phyloP scores from a whole-genome alignment of 768 basidiomycete species.

The Paxillus involutus region DNA sequence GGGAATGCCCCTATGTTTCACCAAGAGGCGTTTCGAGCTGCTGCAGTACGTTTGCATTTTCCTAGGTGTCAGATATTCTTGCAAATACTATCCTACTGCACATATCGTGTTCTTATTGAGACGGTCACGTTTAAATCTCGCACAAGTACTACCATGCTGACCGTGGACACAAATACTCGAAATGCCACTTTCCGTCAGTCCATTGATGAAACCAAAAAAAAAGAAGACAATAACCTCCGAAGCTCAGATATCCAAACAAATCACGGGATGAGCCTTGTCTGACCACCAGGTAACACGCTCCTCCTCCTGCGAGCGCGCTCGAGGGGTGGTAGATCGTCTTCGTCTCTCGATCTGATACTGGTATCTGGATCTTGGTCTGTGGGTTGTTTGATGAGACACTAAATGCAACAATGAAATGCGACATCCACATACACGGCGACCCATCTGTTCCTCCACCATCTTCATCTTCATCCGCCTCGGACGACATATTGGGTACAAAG shows the following conservation, averaged over 20 bases:
- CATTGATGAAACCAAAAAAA: not conserved
- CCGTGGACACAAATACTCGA: too few species aligned
- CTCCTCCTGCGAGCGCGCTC: conserved; percentile 63
- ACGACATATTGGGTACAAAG: conserved; percentile 17
- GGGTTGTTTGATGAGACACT: conserved; percentile 5
- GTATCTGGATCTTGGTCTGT: conserved; percentile 25
- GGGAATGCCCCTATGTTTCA: not conserved
- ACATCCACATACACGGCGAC: conserved; percentile 22
- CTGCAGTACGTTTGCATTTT: too few species aligned
- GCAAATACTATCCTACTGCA: not conserved
- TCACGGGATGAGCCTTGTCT: conserved; percentile 24
- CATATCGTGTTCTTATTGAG: too few species aligned
- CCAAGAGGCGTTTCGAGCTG: too few species aligned
- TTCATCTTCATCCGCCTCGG: conserved; percentile 27
- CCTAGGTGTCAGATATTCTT: not conserved
- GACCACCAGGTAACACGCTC: conserved; percentile 35
- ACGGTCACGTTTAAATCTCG: too few species aligned
- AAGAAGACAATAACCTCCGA: too few species aligned
- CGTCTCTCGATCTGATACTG: conserved; percentile 36
- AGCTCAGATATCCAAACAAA: not conserved
- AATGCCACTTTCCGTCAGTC: not conserved
- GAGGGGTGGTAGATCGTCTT: conserved; percentile 64
- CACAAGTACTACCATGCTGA: too few species aligned
- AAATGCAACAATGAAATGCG: conserved; percentile 3
- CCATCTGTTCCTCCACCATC: conserved; percentile 26